Percentiles rank a stretch among this genome's conserved stretches.
These are phyloP conservation scores for Pseudoperonospora humuli DNA, from an alignment of 352 stramenopile species.

Conservation along the genomic window DNA sequence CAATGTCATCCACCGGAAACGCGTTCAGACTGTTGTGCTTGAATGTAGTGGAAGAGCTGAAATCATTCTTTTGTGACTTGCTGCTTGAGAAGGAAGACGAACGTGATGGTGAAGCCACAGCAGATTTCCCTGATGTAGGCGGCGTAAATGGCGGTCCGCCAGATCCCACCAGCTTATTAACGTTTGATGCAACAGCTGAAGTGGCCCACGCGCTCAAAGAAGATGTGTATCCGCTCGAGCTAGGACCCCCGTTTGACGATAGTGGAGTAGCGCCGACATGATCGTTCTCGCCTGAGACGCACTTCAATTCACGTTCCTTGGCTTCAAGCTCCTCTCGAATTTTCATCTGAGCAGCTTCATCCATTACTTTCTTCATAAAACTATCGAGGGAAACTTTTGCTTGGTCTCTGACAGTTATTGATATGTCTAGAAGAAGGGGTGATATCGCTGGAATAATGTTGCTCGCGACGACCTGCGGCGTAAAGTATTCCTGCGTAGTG, in stretches of 20 bases:
- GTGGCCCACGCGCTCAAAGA: conserved; percentile 72
- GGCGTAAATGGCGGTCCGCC: conserved; percentile 22
- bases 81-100: conserved; percentile 20
- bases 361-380: conserved; percentile 79
- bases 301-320: conserved; percentile 51
- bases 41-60: conserved; percentile 8
- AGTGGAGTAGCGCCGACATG: conserved; percentile 9
- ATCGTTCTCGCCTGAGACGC: conserved; percentile 25
- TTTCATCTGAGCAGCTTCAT: conserved; percentile 76
- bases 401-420: conserved; percentile 69
- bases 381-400: conserved; percentile 61
- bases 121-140: conserved; percentile 7
- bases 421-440: conserved; percentile 73
- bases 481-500: conserved; percentile 57
- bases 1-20: conserved; percentile 41
- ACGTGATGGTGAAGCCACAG: conserved; percentile 14
- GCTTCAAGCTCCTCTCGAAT: conserved; percentile 58
- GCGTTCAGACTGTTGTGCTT: conserved; percentile 25
- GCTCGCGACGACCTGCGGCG: conserved; percentile 52
- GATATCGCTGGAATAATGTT: conserved; percentile 73
- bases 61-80: conserved; percentile 10
- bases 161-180: conserved; percentile 56
- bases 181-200: conserved; percentile 56
- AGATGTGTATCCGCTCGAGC: conserved; percentile 44
- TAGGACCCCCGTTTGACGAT: conserved; percentile 20